Conservation (phyloP, 768 basidiomycete genomes). For the Coprinellus micaceus region DNA sequence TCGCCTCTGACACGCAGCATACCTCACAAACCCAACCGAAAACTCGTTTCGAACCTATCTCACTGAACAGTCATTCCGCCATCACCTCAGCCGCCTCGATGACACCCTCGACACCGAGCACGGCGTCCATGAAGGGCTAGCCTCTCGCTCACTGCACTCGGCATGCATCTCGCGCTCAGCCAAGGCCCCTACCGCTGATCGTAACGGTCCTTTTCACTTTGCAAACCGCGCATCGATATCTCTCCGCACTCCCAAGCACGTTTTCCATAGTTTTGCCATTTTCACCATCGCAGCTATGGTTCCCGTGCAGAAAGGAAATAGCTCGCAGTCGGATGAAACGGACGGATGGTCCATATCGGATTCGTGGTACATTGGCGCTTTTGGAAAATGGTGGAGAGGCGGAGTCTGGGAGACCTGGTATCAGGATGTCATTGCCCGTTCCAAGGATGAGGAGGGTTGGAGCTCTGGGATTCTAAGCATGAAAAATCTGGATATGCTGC, state of each 20-base stretch:
- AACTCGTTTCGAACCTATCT: constrained; percentile 91
- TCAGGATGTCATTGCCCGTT: constrained; percentile 58
- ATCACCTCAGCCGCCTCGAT: constrained; percentile 85
- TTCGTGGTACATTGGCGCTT: constrained; percentile 87
- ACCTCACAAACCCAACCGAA: constrained; percentile 92
- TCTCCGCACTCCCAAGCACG: constrained; percentile 85
- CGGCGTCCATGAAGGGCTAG: constrained; percentile 22
- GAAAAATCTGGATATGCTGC: constrained; percentile 68
- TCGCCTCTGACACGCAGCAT: constrained; percentile 51
- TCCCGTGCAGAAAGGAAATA: constrained; percentile 45
- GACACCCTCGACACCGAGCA: constrained; percentile 57
- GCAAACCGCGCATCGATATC: constrained; percentile 90
- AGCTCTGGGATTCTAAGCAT: constrained; percentile 75
- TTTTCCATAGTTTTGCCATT: constrained; percentile 82
- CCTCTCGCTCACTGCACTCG: constrained; percentile 26
- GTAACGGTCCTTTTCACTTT: constrained; percentile 69
- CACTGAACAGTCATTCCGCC: constrained; percentile 96
- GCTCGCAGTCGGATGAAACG: constrained; percentile 32
- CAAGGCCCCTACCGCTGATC: constrained; percentile 16
- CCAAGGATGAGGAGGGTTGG: constrained; percentile 70
- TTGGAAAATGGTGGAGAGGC: constrained; percentile 89
- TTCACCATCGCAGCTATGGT: constrained; percentile 82
- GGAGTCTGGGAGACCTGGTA: constrained; percentile 81
- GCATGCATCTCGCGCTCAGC: constrained; percentile 24
- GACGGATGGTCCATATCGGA: constrained; percentile 60